Evolutionary conservation across 257 asterid genomes (phyloP).

Genomic region (Datura wrightii): DNA sequence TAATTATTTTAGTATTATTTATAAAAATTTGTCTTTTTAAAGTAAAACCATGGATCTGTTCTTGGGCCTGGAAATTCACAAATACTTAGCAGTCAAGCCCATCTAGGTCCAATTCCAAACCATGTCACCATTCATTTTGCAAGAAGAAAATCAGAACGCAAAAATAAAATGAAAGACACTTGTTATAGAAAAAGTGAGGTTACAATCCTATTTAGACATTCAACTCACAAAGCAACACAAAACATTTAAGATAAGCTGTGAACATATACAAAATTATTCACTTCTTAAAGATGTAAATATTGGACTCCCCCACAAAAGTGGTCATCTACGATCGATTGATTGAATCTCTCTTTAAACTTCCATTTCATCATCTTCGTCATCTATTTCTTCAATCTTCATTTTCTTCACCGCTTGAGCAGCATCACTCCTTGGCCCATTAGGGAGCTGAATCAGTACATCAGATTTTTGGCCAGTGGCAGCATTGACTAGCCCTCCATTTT

Average conservation of each 20-base stretch:
- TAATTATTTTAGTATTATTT: no score
- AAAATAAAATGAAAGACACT: background rate
- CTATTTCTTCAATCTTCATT: slow-evolving; percentile 78
- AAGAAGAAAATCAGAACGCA: background rate
- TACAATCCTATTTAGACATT: background rate
- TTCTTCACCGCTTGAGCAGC: slow-evolving; percentile 83
- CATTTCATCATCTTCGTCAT: slow-evolving; percentile 71
- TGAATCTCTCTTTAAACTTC: slow-evolving; percentile 37
- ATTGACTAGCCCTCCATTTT: slow-evolving; percentile 82
- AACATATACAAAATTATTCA: background rate
- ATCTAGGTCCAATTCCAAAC: no score
- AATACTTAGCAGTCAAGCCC: no score
- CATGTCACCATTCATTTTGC: no score
- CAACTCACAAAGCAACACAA: background rate
- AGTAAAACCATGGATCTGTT: no score
- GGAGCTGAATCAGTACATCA: slow-evolving; percentile 74
- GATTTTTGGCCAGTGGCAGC: slow-evolving; percentile 73
- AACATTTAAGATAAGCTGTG: background rate
- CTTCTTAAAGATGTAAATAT: background rate
- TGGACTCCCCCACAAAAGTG: background rate
- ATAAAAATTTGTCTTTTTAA: no score
- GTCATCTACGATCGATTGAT: background rate
- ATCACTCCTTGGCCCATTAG: slow-evolving; percentile 47
- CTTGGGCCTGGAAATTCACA: no score
- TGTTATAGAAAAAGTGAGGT: background rate